These are phyloP conservation scores for Hordeum marinum DNA, from an alignment of 176 grass and related monocot genomes.

Conservation along the genomic window DNA sequence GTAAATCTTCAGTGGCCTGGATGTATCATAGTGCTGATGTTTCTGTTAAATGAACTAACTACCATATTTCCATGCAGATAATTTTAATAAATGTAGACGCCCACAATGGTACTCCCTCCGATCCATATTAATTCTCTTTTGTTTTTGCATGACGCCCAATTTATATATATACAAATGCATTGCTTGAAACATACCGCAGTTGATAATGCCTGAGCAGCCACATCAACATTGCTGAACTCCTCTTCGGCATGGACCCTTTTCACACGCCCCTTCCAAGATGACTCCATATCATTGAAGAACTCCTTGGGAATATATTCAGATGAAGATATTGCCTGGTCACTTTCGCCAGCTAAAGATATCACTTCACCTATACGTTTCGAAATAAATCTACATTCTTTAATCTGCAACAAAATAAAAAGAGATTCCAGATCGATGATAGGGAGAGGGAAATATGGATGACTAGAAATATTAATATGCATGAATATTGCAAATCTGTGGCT, in stretches of 20 bases:
- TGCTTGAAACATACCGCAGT: slow-evolving; percentile 43
- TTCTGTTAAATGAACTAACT: not conserved
- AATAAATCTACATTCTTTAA: slow-evolving; percentile 74
- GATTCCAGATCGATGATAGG: not conserved
- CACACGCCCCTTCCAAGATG: slow-evolving; percentile 85
- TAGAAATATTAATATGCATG: not conserved
- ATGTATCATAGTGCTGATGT: not conserved
- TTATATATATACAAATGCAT: slow-evolving; percentile 9
- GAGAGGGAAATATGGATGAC: not conserved
- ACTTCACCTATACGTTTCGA: slow-evolving; percentile 79
- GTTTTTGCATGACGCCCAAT: not conserved
- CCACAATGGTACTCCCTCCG: not conserved
- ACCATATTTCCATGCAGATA: not conserved
- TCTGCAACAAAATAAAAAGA: slow-evolving; percentile 40
- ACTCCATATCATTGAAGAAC: slow-evolving; percentile 96
- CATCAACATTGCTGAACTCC: slow-evolving; percentile 72
- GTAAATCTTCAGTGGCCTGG: not conserved
- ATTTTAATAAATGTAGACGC: not conserved
- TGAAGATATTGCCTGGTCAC: slow-evolving; percentile 70
- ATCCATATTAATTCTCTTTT: not conserved
- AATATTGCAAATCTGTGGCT: not conserved
- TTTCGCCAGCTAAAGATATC: slow-evolving; percentile 68
- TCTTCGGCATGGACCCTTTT: slow-evolving; percentile 90
- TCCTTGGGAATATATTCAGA: slow-evolving; percentile 70
- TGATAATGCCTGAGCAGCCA: slow-evolving; percentile 65